Evolutionary conservation across 2,329 filamentous ascomycete genomes (phyloP), one percentile per base, ranked within the genome.

Genomic region (Xylariaceae sp.): DNA sequence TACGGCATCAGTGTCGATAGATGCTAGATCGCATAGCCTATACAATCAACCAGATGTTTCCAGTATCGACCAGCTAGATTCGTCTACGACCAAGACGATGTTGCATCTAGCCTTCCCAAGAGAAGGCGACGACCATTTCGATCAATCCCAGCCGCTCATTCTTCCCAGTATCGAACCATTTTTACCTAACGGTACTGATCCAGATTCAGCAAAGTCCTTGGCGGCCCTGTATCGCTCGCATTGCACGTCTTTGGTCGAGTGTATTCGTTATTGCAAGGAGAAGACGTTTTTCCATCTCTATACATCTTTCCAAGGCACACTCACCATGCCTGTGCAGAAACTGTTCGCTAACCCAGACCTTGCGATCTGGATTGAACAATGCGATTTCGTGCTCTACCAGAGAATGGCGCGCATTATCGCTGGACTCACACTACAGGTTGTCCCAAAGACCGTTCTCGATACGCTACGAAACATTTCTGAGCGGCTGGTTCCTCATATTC

Each of bases 231-330:
- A 99, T 68, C 85, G 91, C 47, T 94, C 92, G 2, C 92, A 97
- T 68, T 96, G 92, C 69, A 96, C 94, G 13, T 96, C 92, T 0
- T 80, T 99, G 5, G 88, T 99, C 30, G 94, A 99, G 71, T 92
- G 90, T 63, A 91, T 99, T 57, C 88, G 94, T 29, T 97, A 89
- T 70, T 96, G 92, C 78, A 95, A 94, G 67, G 90, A 96, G 71
- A 95, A 96, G 73, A 92, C 91, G 6, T 95, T 99, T 70, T 95
- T 96, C 69, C 89, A 95, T 61, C 81, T 96, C 15, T 96, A 95
- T 69, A 92, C 88, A 5, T 94, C 92, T 1, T 97, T 99, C 70
- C 90, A 96, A 66, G 94, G 94, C 51, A 97, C 92, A 1, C 81
- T 99, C 64, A 99, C 94, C 0, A 95, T 96, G 71, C 94, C 94